Percentiles rank a stretch among this genome's conserved stretches.
Evolutionary conservation across 2,329 filamentous ascomycete genomes (phyloP).

Genomic region (Trichoderma sp.): DNA sequence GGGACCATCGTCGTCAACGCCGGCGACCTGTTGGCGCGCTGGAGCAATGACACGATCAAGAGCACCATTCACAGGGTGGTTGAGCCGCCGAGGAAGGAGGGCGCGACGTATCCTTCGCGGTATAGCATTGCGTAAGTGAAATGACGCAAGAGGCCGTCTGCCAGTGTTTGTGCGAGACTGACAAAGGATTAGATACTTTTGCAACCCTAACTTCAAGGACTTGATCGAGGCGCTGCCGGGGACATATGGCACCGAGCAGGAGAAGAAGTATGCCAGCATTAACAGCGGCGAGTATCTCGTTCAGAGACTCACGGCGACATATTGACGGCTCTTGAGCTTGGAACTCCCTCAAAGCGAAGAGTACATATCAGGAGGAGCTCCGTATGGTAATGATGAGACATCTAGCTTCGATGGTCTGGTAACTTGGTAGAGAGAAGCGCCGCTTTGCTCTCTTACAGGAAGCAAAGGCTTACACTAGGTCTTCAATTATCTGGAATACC

Average conservation of each 20-base stretch:
- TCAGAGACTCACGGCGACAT: conserved; percentile 75
- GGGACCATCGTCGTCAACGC: conserved; percentile 87
- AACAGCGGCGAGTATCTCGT: conserved; percentile 81
- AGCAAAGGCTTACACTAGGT: no score
- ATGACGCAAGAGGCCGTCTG: neutral
- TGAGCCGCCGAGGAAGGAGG: conserved; percentile 68
- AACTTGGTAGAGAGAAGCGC: neutral
- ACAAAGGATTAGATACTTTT: conserved; percentile 66
- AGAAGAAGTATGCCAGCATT: conserved; percentile 79
- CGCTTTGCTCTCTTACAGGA: conserved; percentile 1
- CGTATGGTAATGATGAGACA: neutral
- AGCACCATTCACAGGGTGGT: conserved; percentile 90
- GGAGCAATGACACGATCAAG: conserved; percentile 90
- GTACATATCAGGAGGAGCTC: neutral
- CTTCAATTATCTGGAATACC: no score
- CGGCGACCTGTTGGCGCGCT: conserved; percentile 80
- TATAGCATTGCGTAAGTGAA: conserved; percentile 78
- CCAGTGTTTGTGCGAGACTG: neutral
- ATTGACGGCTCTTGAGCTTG: conserved; percentile 38
- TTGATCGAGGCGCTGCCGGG: conserved; percentile 80
- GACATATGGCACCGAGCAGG: conserved; percentile 64
- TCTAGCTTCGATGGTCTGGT: neutral
- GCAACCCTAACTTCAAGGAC: conserved; percentile 78
- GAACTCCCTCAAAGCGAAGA: neutral
- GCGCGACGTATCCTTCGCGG: conserved; percentile 67